Base-by-base conservation (phyloP, 140 eudicot species). In the Senecio squalidus region DNA sequence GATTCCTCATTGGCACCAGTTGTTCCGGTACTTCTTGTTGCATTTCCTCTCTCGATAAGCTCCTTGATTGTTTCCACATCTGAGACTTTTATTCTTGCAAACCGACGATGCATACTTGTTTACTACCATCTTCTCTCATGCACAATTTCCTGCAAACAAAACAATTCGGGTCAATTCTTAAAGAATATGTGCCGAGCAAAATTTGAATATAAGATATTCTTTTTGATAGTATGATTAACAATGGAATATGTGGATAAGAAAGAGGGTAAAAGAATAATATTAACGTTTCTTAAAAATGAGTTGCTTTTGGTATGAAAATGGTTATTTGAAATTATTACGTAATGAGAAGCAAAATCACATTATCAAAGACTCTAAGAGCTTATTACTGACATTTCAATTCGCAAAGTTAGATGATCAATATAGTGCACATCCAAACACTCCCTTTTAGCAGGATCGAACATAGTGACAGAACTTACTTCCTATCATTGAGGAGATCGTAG, bases 1-100 rank as follows among this genome's bases (percentile, higher is more conserved):
- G 98, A 92, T 76, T 92, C 98, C 70, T 92, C 98, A 82, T 92
- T 92, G 26, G 96, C 98, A 72, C 98, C 98, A 25, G 98, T 92
- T 41, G 98, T 92, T 17, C 98, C 98, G 0, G 96, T 92, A 69
- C 98, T 92, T 80, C 98, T 82, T 29, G 98, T 81, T 17, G 89
- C 89, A 77, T 75, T 87, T 16, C 98, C 98, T 85, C 70, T 87
- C 67, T 92, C 98, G 27, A 92, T 92, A 62, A 92, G 87, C 72
- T 92, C 98, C 72, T 87, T 81, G 40, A 92, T 78, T 31, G 84
- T 92, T 73, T 92, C 98, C 60, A 92, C 96, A 58, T 92, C 98
- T 9, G 88, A 78, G 21, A 92, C 96, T 69, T 72, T 74, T 79
- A 87, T 72, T 92, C 98, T 88, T 92, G 95, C 74, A 92, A 78